Base-by-base conservation (phyloP, 371 early-diverging fungal genomes). In the Umbelopsis sp. region DNA sequence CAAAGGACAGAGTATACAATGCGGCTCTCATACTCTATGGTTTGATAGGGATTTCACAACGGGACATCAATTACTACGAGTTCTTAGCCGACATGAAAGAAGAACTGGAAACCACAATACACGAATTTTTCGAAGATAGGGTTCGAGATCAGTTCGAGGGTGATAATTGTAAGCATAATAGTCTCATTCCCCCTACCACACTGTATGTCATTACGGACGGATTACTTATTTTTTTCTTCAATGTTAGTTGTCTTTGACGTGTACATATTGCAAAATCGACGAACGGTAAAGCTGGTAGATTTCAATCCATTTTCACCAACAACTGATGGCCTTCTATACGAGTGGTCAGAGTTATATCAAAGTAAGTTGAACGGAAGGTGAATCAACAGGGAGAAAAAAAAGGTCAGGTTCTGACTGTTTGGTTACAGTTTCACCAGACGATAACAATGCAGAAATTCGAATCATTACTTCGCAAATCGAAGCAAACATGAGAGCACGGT, bases 231-330 rank as follows among this genome's bases (percentile, higher is more conserved):
- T 29, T 0, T 29, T 29, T 29, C 29, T 41, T 51, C 12, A 41
- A 41, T 41, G 41, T n/a, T 76, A 95, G 94, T 89, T 76, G 93
- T 91, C 10, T 92, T 96, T 73, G 97, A 97, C 76, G 93, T 93
- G 0, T 96, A 96, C 74, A 73, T 96, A 22, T 86, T 86, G 46
- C 76, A 82, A 45, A 79, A 80, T 20, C 78, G 79, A 44, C 76
- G 79, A 9, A 84, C 83, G 41, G 90, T 91, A 3, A 93, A 83
- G 72, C 72, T 97, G 7, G 79, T 97, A 4, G 97, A 97, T 77
- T 93, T 97, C 74, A 95, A 96, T 72, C 95, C 95, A 0, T 93
- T 94, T 72, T 80, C 86, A 44, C 78, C 81, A 41, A 79, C 84
- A 2, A 95, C 96, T 0, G 97, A 97, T 70, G 70, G 91, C 18